Percentiles rank a stretch among this genome's conserved stretches.
Evolutionary conservation across 2,329 filamentous ascomycete species (phyloP).

Genomic region (Microdochium nivale): DNA sequence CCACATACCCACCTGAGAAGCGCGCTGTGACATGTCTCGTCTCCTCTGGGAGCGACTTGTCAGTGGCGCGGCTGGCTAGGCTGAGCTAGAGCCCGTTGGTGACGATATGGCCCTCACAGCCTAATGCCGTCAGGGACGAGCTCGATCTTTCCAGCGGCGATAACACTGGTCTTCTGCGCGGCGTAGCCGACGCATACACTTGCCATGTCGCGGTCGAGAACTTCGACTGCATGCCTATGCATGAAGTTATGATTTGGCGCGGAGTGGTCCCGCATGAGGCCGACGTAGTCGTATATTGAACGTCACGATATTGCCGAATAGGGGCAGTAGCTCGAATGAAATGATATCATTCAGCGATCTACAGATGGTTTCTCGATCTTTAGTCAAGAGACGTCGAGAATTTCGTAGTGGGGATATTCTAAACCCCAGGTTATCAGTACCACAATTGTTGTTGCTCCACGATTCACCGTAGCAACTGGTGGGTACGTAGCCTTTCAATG

Average conservation of each 20-base stretch:
- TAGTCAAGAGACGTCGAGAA: no score
- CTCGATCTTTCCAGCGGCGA: constrained; percentile 61
- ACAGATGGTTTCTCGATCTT: no score
- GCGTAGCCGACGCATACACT: constrained; percentile 66
- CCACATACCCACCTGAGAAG: constrained; percentile 58
- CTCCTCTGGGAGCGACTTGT: constrained; percentile 1
- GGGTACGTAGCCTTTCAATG: no score
- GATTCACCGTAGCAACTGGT: no score
- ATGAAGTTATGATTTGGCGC: constrained; percentile 77
- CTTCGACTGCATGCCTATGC: constrained; percentile 75
- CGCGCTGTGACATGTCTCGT: constrained; percentile 56
- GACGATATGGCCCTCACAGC: constrained; percentile 70
- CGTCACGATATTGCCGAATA: constrained; percentile 51
- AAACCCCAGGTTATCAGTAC: no score
- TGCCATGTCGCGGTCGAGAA: constrained; percentile 63
- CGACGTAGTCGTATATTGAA: neutral
- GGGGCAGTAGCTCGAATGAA: no score
- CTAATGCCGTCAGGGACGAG: constrained; percentile 70
- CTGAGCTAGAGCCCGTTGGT: constrained; percentile 63
- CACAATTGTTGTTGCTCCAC: no score
- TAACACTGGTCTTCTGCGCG: constrained; percentile 65
- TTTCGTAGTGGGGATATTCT: no score
- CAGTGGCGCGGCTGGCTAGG: neutral
- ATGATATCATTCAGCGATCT: no score
- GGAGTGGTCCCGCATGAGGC: constrained; percentile 53